Percentiles rank a stretch among this genome's conserved stretches.
Conservation (phyloP, 2,329 filamentous ascomycete genomes). For the Alternaria brassicicola region DNA sequence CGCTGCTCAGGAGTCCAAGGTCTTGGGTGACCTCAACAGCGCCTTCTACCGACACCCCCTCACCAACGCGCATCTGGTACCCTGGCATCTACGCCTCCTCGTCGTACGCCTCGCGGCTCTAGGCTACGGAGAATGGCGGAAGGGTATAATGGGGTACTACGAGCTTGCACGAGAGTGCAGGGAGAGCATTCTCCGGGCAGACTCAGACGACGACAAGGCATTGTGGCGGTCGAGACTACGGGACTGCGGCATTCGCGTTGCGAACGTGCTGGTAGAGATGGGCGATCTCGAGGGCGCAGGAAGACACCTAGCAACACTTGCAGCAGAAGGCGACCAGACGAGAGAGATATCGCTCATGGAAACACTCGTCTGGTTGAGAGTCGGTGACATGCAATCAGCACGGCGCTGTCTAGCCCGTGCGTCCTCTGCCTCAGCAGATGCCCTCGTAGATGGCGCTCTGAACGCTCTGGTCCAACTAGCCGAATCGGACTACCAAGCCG, state of each 20-base stretch:
- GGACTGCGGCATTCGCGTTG: constrained; percentile 72
- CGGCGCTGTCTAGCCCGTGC: constrained; percentile 57
- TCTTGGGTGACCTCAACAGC: constrained; percentile 66
- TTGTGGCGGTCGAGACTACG: constrained; percentile 74
- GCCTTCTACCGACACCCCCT: constrained; percentile 59
- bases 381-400: constrained; percentile 77
- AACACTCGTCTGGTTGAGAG: constrained; percentile 74
- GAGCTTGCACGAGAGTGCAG: constrained; percentile 83
- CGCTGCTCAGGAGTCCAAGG: constrained; percentile 66
- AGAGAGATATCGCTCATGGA: constrained; percentile 49
- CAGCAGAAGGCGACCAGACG: constrained; percentile 5
- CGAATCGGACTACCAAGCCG: constrained; percentile 72
- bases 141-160: constrained; percentile 89
- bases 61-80: constrained; percentile 64
- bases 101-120: constrained; percentile 83
- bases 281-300: constrained; percentile 82
- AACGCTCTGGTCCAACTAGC: constrained; percentile 77
- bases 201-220: constrained; percentile 59
- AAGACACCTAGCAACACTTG: constrained; percentile 70
- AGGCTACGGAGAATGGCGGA: constrained; percentile 81
- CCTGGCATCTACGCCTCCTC: constrained; percentile 85
- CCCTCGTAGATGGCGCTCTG: constrained; percentile 55
- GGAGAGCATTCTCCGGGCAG: constrained; percentile 55
- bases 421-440: constrained; percentile 30
- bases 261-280: constrained; percentile 79